Conservation (phyloP, 257 asterid genomes). For the Knoxia roxburghii region DNA sequence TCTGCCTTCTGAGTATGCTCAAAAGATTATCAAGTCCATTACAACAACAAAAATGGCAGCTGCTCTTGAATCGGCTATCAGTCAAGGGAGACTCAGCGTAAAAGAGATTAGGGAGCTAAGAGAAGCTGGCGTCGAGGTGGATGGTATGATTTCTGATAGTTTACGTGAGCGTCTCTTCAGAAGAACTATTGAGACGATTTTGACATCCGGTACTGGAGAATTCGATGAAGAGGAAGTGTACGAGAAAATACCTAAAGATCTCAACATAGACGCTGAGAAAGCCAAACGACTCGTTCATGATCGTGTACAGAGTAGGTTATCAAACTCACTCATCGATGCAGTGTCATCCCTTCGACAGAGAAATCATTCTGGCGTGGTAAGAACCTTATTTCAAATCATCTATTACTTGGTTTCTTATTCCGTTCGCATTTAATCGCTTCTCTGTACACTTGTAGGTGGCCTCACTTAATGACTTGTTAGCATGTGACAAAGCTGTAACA, state of each 20-base stretch:
- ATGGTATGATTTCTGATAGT: conserved; percentile 67
- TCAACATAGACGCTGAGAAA: conserved; percentile 54
- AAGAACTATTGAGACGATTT: conserved; percentile 60
- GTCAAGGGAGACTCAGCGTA: conserved; percentile 82
- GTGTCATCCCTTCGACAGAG: conserved; percentile 82
- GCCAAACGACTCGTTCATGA: conserved; percentile 63
- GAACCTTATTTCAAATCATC: conserved; percentile 18
- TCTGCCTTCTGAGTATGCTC: conserved; percentile 75
- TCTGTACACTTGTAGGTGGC: conserved; percentile 47
- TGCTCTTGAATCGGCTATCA: conserved; percentile 87
- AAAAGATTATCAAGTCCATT: conserved; percentile 70
- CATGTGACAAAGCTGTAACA: conserved; percentile 94
- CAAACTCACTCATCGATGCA: conserved; percentile 85
- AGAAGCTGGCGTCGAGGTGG: conserved; percentile 76
- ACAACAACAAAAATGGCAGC: conserved; percentile 73
- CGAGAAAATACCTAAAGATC: conserved; percentile 78
- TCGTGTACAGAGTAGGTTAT: conserved; percentile 61
- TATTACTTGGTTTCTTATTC: neutral
- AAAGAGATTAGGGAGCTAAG: conserved; percentile 85
- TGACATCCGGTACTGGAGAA: conserved; percentile 97
- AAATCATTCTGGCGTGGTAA: conserved; percentile 72
- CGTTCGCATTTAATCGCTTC: conserved; percentile 9
- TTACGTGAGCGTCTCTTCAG: conserved; percentile 80
- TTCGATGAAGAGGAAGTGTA: conserved; percentile 80
- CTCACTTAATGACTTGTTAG: conserved; percentile 80